Evolutionary conservation across 306 rosid species (phyloP).

Genomic region (Begonia peltatifolia): DNA sequence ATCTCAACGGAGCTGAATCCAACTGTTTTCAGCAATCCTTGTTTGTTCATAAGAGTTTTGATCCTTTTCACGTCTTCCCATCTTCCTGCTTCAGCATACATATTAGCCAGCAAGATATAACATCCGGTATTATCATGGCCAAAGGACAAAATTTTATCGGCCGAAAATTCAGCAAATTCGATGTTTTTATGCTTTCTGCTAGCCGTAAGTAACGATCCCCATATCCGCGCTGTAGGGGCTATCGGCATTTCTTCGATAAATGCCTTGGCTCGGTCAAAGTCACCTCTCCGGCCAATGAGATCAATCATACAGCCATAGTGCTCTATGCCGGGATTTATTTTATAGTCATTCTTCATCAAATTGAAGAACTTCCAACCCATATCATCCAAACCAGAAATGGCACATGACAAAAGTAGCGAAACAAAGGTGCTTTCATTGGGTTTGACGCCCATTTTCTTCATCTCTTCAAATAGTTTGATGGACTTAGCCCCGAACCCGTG

Average conservation of each 20-base stretch:
- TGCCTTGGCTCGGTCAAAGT: slow-evolving; percentile 28
- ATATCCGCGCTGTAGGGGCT: slow-evolving; percentile 35
- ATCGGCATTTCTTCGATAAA: slow-evolving; percentile 35
- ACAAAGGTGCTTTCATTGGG: slow-evolving; percentile 42
- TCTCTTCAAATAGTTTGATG: slow-evolving; percentile 22
- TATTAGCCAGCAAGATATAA: slow-evolving; percentile 35
- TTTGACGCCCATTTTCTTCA: slow-evolving; percentile 22
- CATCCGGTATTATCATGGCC: slow-evolving; percentile 41
- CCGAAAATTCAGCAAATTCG: slow-evolving; percentile 36
- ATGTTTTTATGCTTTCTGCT: slow-evolving; percentile 33
- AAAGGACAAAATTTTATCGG: slow-evolving; percentile 18
- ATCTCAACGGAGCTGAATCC: slow-evolving; percentile 28
- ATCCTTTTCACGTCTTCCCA: slow-evolving; percentile 31
- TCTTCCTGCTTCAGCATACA: slow-evolving; percentile 42
- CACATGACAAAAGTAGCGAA: slow-evolving; percentile 38
- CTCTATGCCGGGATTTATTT: slow-evolving; percentile 40
- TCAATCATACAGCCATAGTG: slow-evolving; percentile 50
- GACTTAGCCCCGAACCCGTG: slow-evolving; percentile 38
- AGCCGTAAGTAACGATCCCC: slow-evolving; percentile 50
- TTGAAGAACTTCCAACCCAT: slow-evolving; percentile 32
- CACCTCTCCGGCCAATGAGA: slow-evolving; percentile 32
- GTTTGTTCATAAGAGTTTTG: slow-evolving; percentile 23
- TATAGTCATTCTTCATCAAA: slow-evolving; percentile 27
- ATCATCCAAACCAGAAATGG: slow-evolving; percentile 34
- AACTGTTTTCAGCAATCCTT: slow-evolving; percentile 22